Base-by-base conservation (phyloP, 2,329 filamentous ascomycete species). In the Aureobasidium sp. region DNA sequence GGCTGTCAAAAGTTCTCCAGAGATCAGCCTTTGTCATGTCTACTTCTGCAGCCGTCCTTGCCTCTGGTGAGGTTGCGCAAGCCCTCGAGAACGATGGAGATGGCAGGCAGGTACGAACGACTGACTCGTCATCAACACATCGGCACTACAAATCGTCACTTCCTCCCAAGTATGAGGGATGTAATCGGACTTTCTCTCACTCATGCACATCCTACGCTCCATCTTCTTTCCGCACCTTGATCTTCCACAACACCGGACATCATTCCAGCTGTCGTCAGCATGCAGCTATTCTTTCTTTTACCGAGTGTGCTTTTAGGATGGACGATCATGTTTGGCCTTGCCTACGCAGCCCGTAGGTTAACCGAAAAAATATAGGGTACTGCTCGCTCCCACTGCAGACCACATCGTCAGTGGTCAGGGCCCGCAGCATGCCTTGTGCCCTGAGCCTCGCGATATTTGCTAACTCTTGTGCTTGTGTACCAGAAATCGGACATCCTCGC, bases 111-210 rank as follows among this genome's bases (percentile, higher is more conserved):
- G 40, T 39, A 29, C 54, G 24, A n/a, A 22, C 29, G 22, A 31
- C 40, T 35, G 29, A 57, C 42, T 48, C 42, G 42, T 57, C 53
- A 45, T 57, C 42, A 35, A 40, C 24, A 33, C 31, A 17, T 54
- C n/a, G 17, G 22, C 54, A 22, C 37, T 60, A 42, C 57, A 40
- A 60, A 42, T 60, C 57, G 57, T 50, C 45, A 33, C 45, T 60
- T 60, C 57, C 57, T 37, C 56, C 45, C 31, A 22, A 39, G 22
- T 19, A 33, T 29, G 29, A 57, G 31, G 37, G 35, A 37, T 29
- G 29, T 33, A 7, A 27, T n/a, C 19, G 3, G 19, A 2, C 24
- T 31, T 5, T 35, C 14, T 33, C n/a, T 45, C n/a, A 45, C n/a
- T 45, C 29, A 35, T 47, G 22, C 40, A 24, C n/a, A n/a, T 24